Evolutionary conservation across 768 basidiomycete species (phyloP).

Genomic region (Fistulinella prunicolor): DNA sequence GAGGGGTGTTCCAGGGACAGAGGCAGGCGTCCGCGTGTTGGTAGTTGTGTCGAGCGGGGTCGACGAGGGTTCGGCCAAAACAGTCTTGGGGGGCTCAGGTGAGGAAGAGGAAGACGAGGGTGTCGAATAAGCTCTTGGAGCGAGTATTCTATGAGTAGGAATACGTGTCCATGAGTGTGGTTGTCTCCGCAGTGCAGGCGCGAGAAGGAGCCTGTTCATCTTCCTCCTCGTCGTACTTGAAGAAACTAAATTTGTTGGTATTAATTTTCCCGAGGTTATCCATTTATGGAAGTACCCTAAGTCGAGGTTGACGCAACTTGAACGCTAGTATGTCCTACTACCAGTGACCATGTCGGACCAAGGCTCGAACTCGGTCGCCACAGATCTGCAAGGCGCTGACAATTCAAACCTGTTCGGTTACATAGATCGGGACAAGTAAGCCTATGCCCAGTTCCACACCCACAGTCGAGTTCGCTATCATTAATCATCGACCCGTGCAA

Average conservation of each 20-base stretch:
- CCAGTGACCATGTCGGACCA: constrained; percentile 18
- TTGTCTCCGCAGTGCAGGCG: constrained; percentile 12
- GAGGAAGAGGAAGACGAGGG: constrained; percentile 20
- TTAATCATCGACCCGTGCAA: constrained; percentile 3
- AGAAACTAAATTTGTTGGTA: too few relatives aligned
- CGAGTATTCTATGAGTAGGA: not conserved
- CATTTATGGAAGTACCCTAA: constrained; percentile 14
- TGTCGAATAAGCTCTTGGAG: constrained; percentile 15
- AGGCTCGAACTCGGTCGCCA: constrained; percentile 41
- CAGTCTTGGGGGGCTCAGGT: not conserved
- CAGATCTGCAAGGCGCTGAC: constrained; percentile 47
- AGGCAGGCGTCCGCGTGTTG: not conserved
- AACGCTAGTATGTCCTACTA: constrained; percentile 5
- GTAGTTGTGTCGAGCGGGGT: not conserved
- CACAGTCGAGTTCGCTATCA: not conserved
- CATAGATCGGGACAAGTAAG: constrained; percentile 68
- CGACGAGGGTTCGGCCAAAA: constrained; percentile 3
- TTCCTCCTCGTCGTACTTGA: not conserved
- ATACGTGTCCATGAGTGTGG: constrained; percentile 4
- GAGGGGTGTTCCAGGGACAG: constrained; percentile 16
- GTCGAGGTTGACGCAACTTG: constrained; percentile 3
- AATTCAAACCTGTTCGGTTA: constrained; percentile 53
- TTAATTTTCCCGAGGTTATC: not conserved
- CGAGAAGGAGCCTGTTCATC: constrained; percentile 29
- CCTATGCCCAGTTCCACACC: not conserved